These are phyloP conservation scores for grape (Vitis vinifera) DNA, from an alignment of 164 flowering plant genomes.

Conservation along the genomic window ASM3070453v1 NC_081812.1:11712501-11713000, in stretches of 20 bases:
- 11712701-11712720: neutral
- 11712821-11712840: too few species aligned
- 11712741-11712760: neutral
- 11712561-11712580: slow-evolving; percentile 75
- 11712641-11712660: slow-evolving; percentile 32
- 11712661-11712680: slow-evolving; percentile 4
- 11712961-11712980: too few species aligned
- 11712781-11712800: neutral
- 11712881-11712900: neutral
- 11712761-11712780: neutral
- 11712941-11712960: too few species aligned
- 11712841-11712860: neutral
- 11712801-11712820: too few species aligned
- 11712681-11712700: neutral
- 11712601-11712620: slow-evolving; percentile 68
- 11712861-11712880: neutral
- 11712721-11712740: neutral
- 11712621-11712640: slow-evolving; percentile 73
- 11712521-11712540: neutral
- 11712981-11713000: too few species aligned
- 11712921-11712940: too few species aligned
- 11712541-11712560: slow-evolving; percentile 66
- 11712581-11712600: slow-evolving; percentile 67
- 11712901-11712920: too few species aligned
- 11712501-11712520: neutral